Evolutionary conservation across 1,139 yeast species (phyloP), one percentile per base, ranked within the genome.

Genomic region (Blastobotrys illinoisensis): DNA sequence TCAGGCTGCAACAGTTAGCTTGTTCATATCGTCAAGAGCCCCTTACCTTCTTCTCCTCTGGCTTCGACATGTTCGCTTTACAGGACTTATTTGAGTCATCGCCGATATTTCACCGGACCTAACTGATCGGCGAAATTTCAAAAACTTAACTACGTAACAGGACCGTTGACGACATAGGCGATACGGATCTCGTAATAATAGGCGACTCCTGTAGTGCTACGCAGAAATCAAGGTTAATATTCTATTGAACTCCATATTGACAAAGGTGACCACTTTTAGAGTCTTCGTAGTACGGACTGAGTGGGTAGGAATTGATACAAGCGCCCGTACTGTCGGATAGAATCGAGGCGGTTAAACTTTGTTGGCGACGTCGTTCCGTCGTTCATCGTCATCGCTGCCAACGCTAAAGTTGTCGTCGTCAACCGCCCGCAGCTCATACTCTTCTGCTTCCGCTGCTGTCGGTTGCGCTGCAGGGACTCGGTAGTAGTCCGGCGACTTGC

Each of bases 351-450:
- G 44, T 13, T 44, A 49, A 16, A 49, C 48, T 14, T 21, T 45
- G n/a, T 46, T 50, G 3, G 49, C 14, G 9, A 44, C 36, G 20
- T 14, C 11, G n/a, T 47, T 50, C 40, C 40, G 40, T 26, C 59
- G 61, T 9, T 58, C 59, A 18, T 58, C 62, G 1, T 61, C 60
- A 9, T 53, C 60, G 14, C 60, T 53, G 24, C 54, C 62, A 7
- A 59, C 64, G 16, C 32, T 49, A 28, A 51, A 51, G 2, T 46
- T 21, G 13, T 50, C 50, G 23, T 60, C 64, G 43, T 59, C 64
- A 7, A 62, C 60, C 6, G 62, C 63, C 1, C 56, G 55, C 36
- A 64, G 60, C 54, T 64, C 67, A 49, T 53, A 61, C 28, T 64
- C 66, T 44, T 59, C 61, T 2, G 57, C 58, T 11, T 53, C 55